phyloP scores from a whole-genome alignment of 345 rosid species.

The Anacardium occidentale region DNA sequence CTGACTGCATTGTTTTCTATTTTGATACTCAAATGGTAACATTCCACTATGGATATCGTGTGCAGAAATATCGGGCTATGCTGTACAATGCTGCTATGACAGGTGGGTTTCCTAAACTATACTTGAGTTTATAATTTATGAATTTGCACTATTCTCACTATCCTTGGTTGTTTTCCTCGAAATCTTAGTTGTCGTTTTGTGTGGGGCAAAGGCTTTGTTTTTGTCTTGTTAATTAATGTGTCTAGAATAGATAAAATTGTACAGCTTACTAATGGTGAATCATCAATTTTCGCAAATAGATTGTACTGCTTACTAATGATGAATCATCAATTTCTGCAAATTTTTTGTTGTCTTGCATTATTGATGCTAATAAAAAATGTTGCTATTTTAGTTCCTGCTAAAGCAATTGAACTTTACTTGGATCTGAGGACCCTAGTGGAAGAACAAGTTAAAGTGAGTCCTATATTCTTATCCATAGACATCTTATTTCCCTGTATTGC shows the following conservation, averaged over 20 bases:
- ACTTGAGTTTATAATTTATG: background rate
- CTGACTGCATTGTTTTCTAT: background rate
- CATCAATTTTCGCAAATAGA: background rate
- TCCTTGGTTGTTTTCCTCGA: background rate
- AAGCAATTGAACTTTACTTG: conserved; percentile 80
- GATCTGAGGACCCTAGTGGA: conserved; percentile 72
- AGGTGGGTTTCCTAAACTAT: conserved; percentile 35
- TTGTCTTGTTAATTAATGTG: conserved; percentile 2
- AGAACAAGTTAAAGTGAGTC: conserved; percentile 74
- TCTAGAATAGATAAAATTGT: background rate
- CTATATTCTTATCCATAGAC: background rate
- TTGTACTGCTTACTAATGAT: background rate
- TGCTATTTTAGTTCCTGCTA: conserved; percentile 61
- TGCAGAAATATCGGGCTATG: conserved; percentile 59
- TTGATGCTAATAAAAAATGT: background rate
- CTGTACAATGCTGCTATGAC: conserved; percentile 67
- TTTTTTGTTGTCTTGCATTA: background rate
- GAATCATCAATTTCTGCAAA: background rate
- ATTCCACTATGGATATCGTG: conserved; percentile 18
- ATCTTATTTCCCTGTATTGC: background rate
- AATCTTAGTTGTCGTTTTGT: background rate
- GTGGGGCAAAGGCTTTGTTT: background rate
- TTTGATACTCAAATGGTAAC: background rate
- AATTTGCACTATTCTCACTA: background rate
- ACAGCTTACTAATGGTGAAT: background rate